These are phyloP conservation scores for Marchantia paleacea DNA, from an alignment of 225 moss, liverwort and hornwort species.

Conservation along the genomic window DNA sequence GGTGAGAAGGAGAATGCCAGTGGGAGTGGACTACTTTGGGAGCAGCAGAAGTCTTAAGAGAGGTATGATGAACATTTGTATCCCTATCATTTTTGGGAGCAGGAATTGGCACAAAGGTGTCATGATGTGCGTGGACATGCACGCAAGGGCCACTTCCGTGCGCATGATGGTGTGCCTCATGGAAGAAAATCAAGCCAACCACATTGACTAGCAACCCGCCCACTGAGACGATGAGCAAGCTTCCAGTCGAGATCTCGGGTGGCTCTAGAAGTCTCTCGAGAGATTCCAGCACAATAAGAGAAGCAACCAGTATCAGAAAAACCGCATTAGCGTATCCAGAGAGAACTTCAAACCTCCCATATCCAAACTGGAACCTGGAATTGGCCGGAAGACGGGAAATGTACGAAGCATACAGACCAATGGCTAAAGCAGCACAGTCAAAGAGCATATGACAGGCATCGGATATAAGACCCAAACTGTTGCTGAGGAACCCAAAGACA, in stretches of 20 bases:
- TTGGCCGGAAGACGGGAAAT: constrained; percentile 84
- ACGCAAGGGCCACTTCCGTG: constrained; percentile 58
- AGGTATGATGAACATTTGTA: not conserved
- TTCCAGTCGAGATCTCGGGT: constrained; percentile 85
- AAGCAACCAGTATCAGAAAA: constrained; percentile 84
- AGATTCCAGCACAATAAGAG: constrained; percentile 92
- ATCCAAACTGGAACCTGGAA: constrained; percentile 76
- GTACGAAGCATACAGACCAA: constrained; percentile 97
- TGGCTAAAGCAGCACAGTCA: constrained; percentile 91
- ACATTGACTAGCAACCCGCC: constrained; percentile 81
- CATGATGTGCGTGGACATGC: constrained; percentile 40
- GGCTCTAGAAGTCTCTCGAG: constrained; percentile 89
- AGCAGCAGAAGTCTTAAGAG: not conserved
- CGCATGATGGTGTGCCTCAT: constrained; percentile 83
- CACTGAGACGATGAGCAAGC: constrained; percentile 74
- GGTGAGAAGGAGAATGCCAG: not conserved
- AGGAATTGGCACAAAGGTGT: not conserved
- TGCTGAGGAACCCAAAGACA: constrained; percentile 88
- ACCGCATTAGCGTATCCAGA: constrained; percentile 87
- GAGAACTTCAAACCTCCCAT: constrained; percentile 84
- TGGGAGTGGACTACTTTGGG: not conserved
- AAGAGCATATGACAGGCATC: constrained; percentile 99
- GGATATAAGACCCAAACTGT: constrained; percentile 91
- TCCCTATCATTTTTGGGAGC: constrained; percentile 7
- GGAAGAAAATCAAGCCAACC: constrained; percentile 86